Evolutionary conservation across 495 filamentous ascomycete species (phyloP), one percentile per base, ranked within the genome.

Genomic region (Trichoderma gamsii): DNA sequence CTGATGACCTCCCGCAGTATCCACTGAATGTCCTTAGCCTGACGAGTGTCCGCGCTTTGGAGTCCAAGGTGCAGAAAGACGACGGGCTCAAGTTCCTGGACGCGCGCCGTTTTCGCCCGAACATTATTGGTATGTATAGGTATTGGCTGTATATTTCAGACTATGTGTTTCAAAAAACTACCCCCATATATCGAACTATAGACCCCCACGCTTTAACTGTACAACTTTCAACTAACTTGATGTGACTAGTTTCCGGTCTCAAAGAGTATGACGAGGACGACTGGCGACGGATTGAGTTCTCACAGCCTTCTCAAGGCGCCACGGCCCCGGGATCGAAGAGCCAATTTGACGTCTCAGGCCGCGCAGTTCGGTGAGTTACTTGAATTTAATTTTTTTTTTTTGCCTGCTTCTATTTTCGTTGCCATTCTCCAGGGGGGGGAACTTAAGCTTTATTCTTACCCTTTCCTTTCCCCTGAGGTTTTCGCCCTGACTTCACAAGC

Each of bases 1-100:
- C 59, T 32, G 15, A 38, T 15, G 38, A 63, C 12, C 15, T 27
- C 29, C 41, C 27, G 15, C 67, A 90, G 76, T 98, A 95, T 75
- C 92, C 94, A 4, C 78, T 98, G 38, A 91, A 97, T 72, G 75
- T 97, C 9, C 76, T 96, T 43, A 94, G 87, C 69, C 79, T 97
- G 12, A 81, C 88, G 52, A 93, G 88, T 70, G 82, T 96, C 32
- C 85, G 84, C 8, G 86, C 92, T 67, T 83, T 92, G 29, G 79
- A 79, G 38, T 71, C 75, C 9, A 81, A 85, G 41, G 84, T 92
- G 38, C 84, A 83, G 0, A 81, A 82, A 52, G 80, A 80, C 59
- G 76, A 82, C 27, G 59, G 68, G 18, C 65, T 80, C 4, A 73
- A 74, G 23, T 71, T 75, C 21, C 81, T 97, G 15, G 88, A 87